Base-by-base conservation (phyloP, 2,329 filamentous ascomycete genomes). In the Nigrospora sphaerica region DNA sequence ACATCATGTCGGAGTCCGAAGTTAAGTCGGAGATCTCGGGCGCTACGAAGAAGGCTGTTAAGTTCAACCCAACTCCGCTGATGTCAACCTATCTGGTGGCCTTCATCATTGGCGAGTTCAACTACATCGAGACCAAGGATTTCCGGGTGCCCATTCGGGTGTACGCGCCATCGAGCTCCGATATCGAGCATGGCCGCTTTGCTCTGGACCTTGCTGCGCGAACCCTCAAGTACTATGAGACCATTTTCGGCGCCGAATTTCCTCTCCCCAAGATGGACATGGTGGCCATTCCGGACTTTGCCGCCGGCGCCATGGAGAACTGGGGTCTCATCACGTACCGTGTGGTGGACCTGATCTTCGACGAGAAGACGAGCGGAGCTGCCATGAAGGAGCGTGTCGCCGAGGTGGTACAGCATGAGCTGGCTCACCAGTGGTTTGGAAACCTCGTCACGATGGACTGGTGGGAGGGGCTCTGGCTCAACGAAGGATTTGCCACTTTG, bases 391-490 rank as follows among this genome's bases (percentile, higher is more conserved):
- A 96, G 71, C 84, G 91, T 35, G 88, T 97, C 46, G 92, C 92
- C 44, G 92, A 96, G 66, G 89, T 93, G 36, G 92, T 97, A 28
- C 91, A 96, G 74, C 92, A 97, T 71, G 92, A 97, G 66, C 75
- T 97, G 62, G 92, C 92, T 36, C 92, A 97, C 69, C 92, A 96
- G 68, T 97, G 92, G 92, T 97, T 97, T 61, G 92, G 92, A 52
- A 96, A 97, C 70, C 72, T 96, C 45, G 92, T 96, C 28, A 96
- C 92, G 45, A 96, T 96, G 90, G 90, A 95, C 66, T 96, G 95
- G 77, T 97, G 92, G 92, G 90, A 96, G 67, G 92, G 91, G 46
- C 73, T 97, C 9, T 97, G 92, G 92, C 79, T 97, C 45, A 97
- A 97, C 65, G 88, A 95, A 66, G 88, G 88, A 33, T 95, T 95